These are phyloP conservation scores for Papiliotrema laurentii DNA, from an alignment of 1,284 basidiomycete genomes.

Conservation along the genomic window DNA sequence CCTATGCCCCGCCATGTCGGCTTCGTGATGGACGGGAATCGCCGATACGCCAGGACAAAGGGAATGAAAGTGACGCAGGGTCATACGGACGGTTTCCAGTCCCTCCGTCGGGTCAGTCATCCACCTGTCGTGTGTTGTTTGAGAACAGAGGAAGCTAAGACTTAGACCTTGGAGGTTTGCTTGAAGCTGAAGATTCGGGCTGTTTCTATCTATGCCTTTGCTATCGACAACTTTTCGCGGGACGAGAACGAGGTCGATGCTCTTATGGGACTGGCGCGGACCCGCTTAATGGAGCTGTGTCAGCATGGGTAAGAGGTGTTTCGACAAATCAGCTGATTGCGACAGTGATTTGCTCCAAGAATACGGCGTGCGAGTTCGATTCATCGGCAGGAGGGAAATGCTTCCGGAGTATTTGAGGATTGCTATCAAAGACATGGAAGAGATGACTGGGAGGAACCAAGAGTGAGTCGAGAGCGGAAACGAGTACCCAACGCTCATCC, in stretches of 20 bases:
- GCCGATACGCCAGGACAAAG: constrained; percentile 76
- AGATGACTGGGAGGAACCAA: constrained; percentile 69
- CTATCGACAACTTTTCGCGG: constrained; percentile 97
- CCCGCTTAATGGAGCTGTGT: constrained; percentile 76
- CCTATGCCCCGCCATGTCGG: constrained; percentile 89
- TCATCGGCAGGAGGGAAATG: constrained; percentile 73
- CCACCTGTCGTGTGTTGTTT: not conserved
- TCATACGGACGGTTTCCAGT: constrained; percentile 79
- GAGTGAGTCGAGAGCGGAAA: constrained; percentile 57
- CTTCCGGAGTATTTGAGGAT: constrained; percentile 69
- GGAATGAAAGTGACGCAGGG: constrained; percentile 67
- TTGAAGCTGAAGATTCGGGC: constrained; percentile 68
- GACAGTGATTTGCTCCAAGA: constrained; percentile 67
- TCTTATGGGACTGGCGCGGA: constrained; percentile 78
- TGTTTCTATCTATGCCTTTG: constrained; percentile 92
- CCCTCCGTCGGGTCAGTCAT: constrained; percentile 66
- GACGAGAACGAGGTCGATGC: constrained; percentile 77
- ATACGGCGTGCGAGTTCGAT: constrained; percentile 79
- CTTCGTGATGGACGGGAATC: constrained; percentile 98
- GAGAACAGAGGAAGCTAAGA: not conserved
- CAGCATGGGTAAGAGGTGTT: constrained; percentile 64
- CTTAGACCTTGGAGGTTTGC: constrained; percentile 76
- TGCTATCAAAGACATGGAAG: constrained; percentile 70
- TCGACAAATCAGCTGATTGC: not conserved
- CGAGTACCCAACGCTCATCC: constrained; percentile 4